Evolutionary conservation across 148 eudicot genomes (phyloP).

Genomic region (Camellia granthamiana): DNA sequence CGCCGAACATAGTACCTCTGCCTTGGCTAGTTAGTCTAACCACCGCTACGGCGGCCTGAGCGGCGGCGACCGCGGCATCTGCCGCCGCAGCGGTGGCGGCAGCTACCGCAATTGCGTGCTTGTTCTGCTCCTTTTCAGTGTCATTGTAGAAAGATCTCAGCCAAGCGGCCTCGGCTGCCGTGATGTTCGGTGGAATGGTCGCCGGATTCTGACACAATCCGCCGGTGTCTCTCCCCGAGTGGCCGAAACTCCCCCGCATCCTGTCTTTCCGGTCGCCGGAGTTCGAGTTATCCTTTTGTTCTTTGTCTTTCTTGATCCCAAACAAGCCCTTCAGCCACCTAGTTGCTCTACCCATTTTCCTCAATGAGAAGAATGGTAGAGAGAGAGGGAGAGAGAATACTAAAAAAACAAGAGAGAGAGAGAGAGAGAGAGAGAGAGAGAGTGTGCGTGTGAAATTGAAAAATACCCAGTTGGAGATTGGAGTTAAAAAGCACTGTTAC

Average conservation of each 20-base stretch:
- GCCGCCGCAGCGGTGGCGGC: constrained; percentile 80
- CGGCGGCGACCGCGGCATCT: constrained; percentile 82
- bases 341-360: constrained; percentile 59
- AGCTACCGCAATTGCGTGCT: constrained; percentile 75
- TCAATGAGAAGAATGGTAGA: background rate
- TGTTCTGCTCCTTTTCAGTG: constrained; percentile 48
- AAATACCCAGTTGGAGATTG: constrained; percentile 8
- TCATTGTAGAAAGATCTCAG: constrained; percentile 45
- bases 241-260: constrained; percentile 19
- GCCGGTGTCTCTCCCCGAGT: constrained; percentile 14
- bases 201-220: constrained; percentile 38
- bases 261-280: constrained; percentile 31
- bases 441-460: background rate
- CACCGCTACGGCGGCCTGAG: constrained; percentile 74
- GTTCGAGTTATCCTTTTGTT: constrained; percentile 9
- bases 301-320: constrained; percentile 36
- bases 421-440: background rate
- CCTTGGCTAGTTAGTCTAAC: constrained; percentile 66
- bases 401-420: background rate
- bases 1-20: constrained; percentile 31
- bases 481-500: constrained; percentile 9
- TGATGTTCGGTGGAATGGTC: constrained; percentile 45
- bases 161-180: constrained; percentile 59
- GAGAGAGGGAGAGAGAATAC: background rate
- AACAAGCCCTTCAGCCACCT: constrained; percentile 68